Conservation (phyloP, 768 basidiomycete species). For the Leccinum pellstonianum region DNA sequence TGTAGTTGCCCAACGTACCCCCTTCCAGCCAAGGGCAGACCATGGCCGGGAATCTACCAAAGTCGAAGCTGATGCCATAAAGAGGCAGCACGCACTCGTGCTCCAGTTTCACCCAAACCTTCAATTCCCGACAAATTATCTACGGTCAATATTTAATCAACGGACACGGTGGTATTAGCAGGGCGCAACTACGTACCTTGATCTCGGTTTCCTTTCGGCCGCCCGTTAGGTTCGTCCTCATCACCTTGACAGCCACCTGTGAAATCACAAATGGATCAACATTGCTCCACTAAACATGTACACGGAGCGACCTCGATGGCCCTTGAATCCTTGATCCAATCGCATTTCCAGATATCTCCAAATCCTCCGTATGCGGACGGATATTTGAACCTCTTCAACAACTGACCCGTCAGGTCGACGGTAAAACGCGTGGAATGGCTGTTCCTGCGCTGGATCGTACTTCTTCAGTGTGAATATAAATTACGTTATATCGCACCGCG, state of each 20-base stretch:
- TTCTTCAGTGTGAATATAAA: too few relatives aligned
- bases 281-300: background rate
- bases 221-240: conserved; percentile 19
- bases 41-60: conserved; percentile 33
- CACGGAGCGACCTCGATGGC: conserved; percentile 18
- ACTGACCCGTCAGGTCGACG: conserved; percentile 13
- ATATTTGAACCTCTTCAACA: conserved; percentile 18
- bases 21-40: conserved; percentile 36
- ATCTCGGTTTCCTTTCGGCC: conserved; percentile 4
- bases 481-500: conserved; percentile 4
- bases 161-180: background rate
- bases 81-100: conserved; percentile 31
- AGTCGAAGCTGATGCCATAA: conserved; percentile 29
- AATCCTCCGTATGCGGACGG: conserved; percentile 25
- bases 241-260: conserved; percentile 31
- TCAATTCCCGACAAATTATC: conserved; percentile 19
- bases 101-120: conserved; percentile 27
- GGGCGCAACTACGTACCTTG: conserved; percentile 11
- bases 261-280: background rate
- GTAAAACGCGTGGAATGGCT: background rate
- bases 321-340: conserved; percentile 18
- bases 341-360: conserved; percentile 27
- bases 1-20: conserved; percentile 27
- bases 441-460: too few relatives aligned
- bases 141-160: background rate